A percentile compares a stretch with the other conserved stretches of the same genome.
These are phyloP conservation scores for Coix lacrymajobi DNA, from an alignment of 176 grass and related monocot genomes.

Conservation along the genomic window DNA sequence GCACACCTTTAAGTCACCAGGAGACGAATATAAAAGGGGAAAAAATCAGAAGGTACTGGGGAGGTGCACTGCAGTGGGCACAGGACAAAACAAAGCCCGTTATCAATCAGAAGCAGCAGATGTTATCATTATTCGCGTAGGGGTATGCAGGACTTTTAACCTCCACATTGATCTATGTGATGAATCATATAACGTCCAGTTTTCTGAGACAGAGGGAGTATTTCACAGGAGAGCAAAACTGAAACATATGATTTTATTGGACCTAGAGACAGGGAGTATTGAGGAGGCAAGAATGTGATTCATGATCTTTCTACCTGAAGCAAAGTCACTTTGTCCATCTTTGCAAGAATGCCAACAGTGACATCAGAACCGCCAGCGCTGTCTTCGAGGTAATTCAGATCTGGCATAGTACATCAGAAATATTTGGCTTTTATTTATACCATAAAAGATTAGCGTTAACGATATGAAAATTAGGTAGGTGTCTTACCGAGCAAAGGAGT, in stretches of 20 bases:
- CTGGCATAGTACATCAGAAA: slow-evolving; percentile 39
- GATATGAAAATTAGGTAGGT: background rate
- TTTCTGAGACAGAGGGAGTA: no score
- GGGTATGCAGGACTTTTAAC: no score
- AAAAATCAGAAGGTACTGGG: no score
- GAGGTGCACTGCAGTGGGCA: no score
- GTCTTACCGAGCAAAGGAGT: slow-evolving; percentile 78
- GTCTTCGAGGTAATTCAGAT: slow-evolving; percentile 93
- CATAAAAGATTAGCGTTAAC: background rate
- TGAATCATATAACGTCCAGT: no score
- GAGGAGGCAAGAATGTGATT: background rate
- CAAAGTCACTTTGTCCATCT: slow-evolving; percentile 95
- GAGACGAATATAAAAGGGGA: no score
- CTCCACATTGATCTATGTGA: no score
- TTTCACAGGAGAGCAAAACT: slow-evolving; percentile 8
- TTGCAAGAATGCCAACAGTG: slow-evolving; percentile 81
- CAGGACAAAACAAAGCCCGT: no score
- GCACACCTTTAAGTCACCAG: no score
- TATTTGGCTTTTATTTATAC: background rate
- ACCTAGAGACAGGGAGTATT: background rate
- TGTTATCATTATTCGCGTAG: no score
- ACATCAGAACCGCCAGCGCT: slow-evolving; percentile 75
- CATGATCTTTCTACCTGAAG: slow-evolving; percentile 62
- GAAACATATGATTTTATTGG: background rate
- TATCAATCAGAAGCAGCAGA: no score